These are phyloP conservation scores for Vitis rupestris DNA, from an alignment of 164 flowering plant genomes.

Conservation along the genomic window DNA sequence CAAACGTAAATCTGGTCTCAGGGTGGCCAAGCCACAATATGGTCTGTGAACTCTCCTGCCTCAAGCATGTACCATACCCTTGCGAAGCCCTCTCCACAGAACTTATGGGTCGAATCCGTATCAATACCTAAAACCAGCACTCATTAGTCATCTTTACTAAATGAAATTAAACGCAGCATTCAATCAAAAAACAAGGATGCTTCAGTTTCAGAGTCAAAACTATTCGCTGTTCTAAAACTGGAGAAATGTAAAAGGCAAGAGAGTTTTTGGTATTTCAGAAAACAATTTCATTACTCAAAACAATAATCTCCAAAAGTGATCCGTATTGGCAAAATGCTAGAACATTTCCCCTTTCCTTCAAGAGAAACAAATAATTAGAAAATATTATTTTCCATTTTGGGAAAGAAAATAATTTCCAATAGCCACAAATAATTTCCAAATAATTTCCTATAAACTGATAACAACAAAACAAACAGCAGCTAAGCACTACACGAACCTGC, in stretches of 20 bases:
- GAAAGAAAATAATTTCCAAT: too few relatives aligned
- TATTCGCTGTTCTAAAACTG: too few relatives aligned
- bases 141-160: background rate
- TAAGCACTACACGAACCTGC: slow-evolving; percentile 48
- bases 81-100: slow-evolving; percentile 50
- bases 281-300: background rate
- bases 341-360: too few relatives aligned
- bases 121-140: slow-evolving; percentile 52
- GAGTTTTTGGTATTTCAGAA: background rate
- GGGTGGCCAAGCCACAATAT: slow-evolving; percentile 91
- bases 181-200: too few relatives aligned
- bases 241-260: too few relatives aligned
- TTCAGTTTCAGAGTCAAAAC: too few relatives aligned
- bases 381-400: too few relatives aligned
- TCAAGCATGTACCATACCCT: slow-evolving; percentile 64
- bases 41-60: slow-evolving; percentile 72
- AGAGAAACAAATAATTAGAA: too few relatives aligned
- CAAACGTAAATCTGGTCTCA: slow-evolving; percentile 87
- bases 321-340: too few relatives aligned
- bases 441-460: background rate
- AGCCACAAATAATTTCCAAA: background rate
- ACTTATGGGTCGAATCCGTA: slow-evolving; percentile 73
- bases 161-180: background rate
- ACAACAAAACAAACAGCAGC: background rate
- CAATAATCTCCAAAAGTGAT: too few relatives aligned